These are phyloP conservation scores for Pyrenochaeta sp. DNA, from an alignment of 2,329 filamentous ascomycete genomes.

Conservation along the genomic window DNA sequence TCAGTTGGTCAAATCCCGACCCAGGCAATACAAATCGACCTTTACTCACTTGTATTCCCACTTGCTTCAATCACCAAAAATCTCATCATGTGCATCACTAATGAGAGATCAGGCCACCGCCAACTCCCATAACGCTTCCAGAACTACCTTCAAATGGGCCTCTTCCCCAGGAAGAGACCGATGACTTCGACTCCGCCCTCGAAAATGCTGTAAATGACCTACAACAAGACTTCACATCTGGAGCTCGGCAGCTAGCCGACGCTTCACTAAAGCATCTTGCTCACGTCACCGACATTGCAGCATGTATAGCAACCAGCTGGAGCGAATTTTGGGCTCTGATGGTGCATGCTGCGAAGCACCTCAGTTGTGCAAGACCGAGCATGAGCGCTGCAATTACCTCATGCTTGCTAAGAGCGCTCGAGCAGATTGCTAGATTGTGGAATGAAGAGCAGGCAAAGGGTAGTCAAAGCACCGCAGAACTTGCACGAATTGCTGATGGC, in stretches of 20 bases:
- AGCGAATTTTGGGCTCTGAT: conserved; percentile 63
- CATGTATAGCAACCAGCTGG: conserved; percentile 23
- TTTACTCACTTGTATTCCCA: too few species aligned
- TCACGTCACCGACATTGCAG: conserved; percentile 51
- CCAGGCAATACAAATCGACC: too few species aligned
- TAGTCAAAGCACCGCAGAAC: background rate
- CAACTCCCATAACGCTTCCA: background rate
- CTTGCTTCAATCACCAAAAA: background rate
- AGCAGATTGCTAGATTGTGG: conserved; percentile 7
- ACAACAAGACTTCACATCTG: conserved; percentile 51
- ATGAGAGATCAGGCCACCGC: background rate
- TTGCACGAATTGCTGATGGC: background rate
- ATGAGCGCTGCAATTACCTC: conserved; percentile 64
- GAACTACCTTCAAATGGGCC: background rate
- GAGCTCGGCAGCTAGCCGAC: conserved; percentile 66
- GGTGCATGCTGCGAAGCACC: conserved; percentile 71
- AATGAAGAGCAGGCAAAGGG: conserved; percentile 9
- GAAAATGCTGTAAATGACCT: conserved; percentile 13
- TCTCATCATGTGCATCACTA: background rate
- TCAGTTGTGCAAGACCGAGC: conserved; percentile 63
- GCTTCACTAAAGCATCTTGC: conserved; percentile 62
- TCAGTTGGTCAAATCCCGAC: too few species aligned
- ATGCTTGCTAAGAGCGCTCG: conserved; percentile 58
- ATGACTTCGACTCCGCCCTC: conserved; percentile 11
- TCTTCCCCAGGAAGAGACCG: conserved; percentile 8